Evolutionary conservation across 2,329 filamentous ascomycete genomes (phyloP).

Genomic region (Xylariales sp.): DNA sequence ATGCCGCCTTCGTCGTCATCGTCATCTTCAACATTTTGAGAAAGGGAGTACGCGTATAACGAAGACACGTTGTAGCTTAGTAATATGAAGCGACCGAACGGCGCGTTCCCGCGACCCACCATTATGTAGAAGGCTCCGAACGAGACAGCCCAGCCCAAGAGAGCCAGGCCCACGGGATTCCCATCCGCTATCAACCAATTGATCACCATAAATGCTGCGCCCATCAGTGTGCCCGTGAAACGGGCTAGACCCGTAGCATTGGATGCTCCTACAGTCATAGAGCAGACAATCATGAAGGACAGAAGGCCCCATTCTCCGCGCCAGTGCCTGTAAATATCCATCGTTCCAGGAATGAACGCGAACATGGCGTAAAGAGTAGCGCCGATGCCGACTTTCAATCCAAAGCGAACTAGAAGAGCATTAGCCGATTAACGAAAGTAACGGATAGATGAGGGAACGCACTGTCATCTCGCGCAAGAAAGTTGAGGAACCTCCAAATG

Average conservation of each 20-base stretch:
- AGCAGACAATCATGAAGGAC: slow-evolving; percentile 97
- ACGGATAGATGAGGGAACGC: slow-evolving; percentile 39
- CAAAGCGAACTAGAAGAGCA: slow-evolving; percentile 69
- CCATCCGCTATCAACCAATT: slow-evolving; percentile 82
- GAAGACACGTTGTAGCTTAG: slow-evolving; percentile 96
- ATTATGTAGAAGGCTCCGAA: slow-evolving; percentile 92
- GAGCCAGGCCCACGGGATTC: slow-evolving; percentile 79
- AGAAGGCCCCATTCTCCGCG: slow-evolving; percentile 96
- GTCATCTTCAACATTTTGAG: slow-evolving; percentile 80
- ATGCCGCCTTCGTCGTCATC: slow-evolving; percentile 90
- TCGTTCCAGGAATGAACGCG: slow-evolving; percentile 82
- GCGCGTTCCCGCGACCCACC: slow-evolving; percentile 82
- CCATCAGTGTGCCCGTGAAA: slow-evolving; percentile 86
- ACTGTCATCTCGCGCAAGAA: slow-evolving; percentile 66
- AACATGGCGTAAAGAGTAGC: slow-evolving; percentile 90
- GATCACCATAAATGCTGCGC: slow-evolving; percentile 78
- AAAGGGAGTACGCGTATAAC: slow-evolving; percentile 92
- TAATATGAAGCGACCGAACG: slow-evolving; percentile 92
- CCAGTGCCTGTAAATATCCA: slow-evolving; percentile 87
- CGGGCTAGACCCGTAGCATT: slow-evolving; percentile 92
- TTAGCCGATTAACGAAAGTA: slow-evolving; percentile 39
- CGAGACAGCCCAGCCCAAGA: slow-evolving; percentile 84
- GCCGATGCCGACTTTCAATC: slow-evolving; percentile 91
- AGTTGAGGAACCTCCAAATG: slow-evolving; percentile 59
- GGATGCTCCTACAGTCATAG: slow-evolving; percentile 95